phyloP scores from a whole-genome alignment of 192 early-diverging fungal species.

The Haplosporangium gracile region DNA sequence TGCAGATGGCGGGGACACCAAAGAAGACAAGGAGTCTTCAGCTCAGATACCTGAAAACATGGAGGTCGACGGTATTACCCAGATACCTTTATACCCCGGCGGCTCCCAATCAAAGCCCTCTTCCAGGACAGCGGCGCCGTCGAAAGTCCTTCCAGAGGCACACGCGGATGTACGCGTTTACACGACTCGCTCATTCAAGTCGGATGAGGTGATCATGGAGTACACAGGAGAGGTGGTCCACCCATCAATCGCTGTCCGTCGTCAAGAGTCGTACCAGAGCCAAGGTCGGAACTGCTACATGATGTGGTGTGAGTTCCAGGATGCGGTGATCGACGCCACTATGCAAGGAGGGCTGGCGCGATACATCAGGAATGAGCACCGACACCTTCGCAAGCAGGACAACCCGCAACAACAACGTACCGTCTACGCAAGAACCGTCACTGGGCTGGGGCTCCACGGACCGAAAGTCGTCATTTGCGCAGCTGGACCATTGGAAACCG shows the following conservation, averaged over 20 bases:
- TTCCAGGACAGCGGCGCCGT: neutral
- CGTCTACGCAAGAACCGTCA: slow-evolving; percentile 8
- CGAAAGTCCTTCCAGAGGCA: neutral
- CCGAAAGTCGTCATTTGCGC: slow-evolving; percentile 20
- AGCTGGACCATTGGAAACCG: neutral
- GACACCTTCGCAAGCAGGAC: neutral
- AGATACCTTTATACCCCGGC: neutral
- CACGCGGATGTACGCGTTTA: slow-evolving; percentile 23
- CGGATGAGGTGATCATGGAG: slow-evolving; percentile 42
- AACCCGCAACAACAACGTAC: neutral
- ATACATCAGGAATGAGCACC: neutral
- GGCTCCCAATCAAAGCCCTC: neutral
- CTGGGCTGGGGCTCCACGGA: neutral
- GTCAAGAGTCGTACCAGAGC: slow-evolving; percentile 16
- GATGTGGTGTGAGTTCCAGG: slow-evolving; percentile 25
- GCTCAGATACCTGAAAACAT: neutral
- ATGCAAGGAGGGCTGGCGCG: slow-evolving; percentile 25
- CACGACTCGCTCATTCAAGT: slow-evolving; percentile 10
- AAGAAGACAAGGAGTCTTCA: neutral
- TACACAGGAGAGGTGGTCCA: slow-evolving; percentile 33
- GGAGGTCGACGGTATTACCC: neutral
- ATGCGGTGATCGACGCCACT: slow-evolving; percentile 36
- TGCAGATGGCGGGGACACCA: neutral
- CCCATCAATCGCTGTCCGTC: slow-evolving; percentile 12
- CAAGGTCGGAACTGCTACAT: slow-evolving; percentile 32